Base-by-base conservation (phyloP, 2,329 filamentous ascomycete species). In the Didymosphaeria variabile region DNA sequence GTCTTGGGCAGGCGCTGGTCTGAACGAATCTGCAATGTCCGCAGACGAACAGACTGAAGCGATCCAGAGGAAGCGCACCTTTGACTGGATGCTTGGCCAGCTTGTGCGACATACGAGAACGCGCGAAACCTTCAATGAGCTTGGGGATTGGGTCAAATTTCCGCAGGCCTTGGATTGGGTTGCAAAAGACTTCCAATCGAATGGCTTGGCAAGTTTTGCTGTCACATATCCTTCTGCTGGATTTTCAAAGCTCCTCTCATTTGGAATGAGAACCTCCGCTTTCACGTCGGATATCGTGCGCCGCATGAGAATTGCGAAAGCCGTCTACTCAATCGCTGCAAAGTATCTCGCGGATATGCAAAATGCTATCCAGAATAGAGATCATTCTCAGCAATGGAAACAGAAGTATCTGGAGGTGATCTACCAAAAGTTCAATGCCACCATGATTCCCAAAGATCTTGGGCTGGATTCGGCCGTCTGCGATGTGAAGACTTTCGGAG, bases 101-200 rank as follows among this genome's bases (percentile, higher is more conserved):
- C 49, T 78, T 13, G 34, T 77, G 2, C 34, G 68, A 38, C 68
- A 71, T 36, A 75, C 69, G 0, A n/a, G 42, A 9, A 72, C 70
- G 19, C 69, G 74, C 19, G 70, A 77, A 59, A 75, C 67, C 6
- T 77, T 78, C 65, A 69, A 61, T 19, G 71, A 75, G 47, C 63
- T 65, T 3, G 73, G 75, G 9, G 57, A 60, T 1, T 77, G 74
- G 74, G 69, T 73, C 29, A 59, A 59, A 17, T 77, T 70, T 54
- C 65, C 69, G 1, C 42, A 67, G 46, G 74, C 74, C 0, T 55
- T 78, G 29, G 19, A 42, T 1, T 77, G 75, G 74, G 69, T 60
- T 9, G 68, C 61, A 15, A 53, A 59, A 7, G 70, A 78, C 45
- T 77, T 74, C 7, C 5, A n/a, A 19, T 8, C 5, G n/a, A 19